Conservation (phyloP, 371 early-diverging fungal genomes). For the Haplosporangium sp. region DNA sequence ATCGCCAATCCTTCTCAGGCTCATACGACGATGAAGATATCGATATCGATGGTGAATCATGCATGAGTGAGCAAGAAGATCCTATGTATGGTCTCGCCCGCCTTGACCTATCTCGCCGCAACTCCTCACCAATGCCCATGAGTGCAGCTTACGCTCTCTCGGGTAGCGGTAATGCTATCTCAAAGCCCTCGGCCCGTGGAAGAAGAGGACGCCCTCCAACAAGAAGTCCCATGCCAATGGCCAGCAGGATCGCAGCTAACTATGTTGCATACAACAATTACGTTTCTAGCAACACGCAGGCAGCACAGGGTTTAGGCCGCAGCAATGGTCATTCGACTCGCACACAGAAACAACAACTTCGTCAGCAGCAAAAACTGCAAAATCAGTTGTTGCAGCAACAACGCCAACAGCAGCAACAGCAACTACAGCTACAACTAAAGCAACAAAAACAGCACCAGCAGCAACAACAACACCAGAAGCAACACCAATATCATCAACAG, state of each 20-base stretch:
- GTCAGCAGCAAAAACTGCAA: conserved; percentile 38
- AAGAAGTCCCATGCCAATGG: conserved; percentile 39
- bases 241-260: conserved; percentile 45
- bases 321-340: conserved; percentile 31
- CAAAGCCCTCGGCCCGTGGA: conserved; percentile 15
- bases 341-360: conserved; percentile 44
- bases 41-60: conserved; percentile 48
- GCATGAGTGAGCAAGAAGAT: conserved; percentile 49
- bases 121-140: conserved; percentile 53
- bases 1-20: conserved; percentile 42
- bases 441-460: conserved; percentile 18
- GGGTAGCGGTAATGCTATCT: conserved; percentile 6
- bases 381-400: conserved; percentile 37
- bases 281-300: conserved; percentile 52
- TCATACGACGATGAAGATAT: conserved; percentile 47
- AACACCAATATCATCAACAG: not conserved
- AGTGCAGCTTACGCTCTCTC: conserved; percentile 33
- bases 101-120: conserved; percentile 43
- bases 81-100: conserved; percentile 52
- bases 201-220: conserved; percentile 42
- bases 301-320: conserved; percentile 48
- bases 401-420: conserved; percentile 23
- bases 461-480: conserved; percentile 2
- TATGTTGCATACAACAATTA: conserved; percentile 55
- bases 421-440: conserved; percentile 8